Base-by-base conservation (phyloP, 345 rosid species). In the Atalantia buxifolia region DNA sequence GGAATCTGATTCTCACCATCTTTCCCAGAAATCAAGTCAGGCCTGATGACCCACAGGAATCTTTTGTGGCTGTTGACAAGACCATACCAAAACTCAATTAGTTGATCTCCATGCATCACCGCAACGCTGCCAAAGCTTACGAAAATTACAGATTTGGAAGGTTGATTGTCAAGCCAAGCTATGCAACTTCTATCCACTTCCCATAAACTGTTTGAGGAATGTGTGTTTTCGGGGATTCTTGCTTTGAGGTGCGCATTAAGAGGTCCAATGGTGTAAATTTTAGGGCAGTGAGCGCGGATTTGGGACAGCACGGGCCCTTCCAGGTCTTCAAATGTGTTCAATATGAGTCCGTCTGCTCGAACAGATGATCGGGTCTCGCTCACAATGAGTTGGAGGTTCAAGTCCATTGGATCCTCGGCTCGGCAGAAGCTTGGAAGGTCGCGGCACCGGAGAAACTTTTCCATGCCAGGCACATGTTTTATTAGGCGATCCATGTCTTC, bases 261-360 rank as follows among this genome's bases (percentile, higher is more conserved):
- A 1, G 98, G 95, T 33, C 93, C 94, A 6, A 94, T 80, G 45
- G 90, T 75, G 79, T 84, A 91, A 62, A 80, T n/a, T 42, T 82
- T 81, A 6, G 81, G 84, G 76, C 81, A 86, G 25, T 79, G 72
- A 48, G 80, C 77, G n/a, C 86, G 81, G 5, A 90, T 90, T 4
- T 67, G 84, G 8, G 89, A 53, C 30, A 94, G 50, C 36, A 88
- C 86, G 6, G 87, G 84, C 22, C 56, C 83, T 59, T 92, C 97
- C 0, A 92, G 87, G 75, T 89, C 92, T 72, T 89, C 90, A 24
- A 90, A 84, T 0, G 92, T 90, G 93, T 92, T 89, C 61, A 94
- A 81, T 55, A 94, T 87, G 6, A 94, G 76, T 19, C 82, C 95
- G 30, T 75, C 76, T 8, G 87, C 89, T 67, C 30, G 42, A 1